phyloP scores from a whole-genome alignment of 2,329 filamentous ascomycete species.

The Diaporthe amygdali region DNA sequence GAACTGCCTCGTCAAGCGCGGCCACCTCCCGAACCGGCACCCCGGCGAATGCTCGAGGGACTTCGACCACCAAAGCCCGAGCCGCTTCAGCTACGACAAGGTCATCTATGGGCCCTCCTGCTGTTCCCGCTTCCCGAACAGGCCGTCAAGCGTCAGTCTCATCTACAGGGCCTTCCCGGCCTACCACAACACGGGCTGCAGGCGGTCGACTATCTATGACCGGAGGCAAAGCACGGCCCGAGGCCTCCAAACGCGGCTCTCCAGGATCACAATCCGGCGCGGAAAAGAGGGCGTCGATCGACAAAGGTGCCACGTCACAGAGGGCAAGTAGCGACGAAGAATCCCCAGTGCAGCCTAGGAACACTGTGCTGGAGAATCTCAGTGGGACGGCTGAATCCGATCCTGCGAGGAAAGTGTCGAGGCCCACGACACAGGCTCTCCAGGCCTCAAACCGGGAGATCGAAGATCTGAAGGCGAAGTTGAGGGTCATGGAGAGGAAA shows the following conservation, averaged over 20 bases:
- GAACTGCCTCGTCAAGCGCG: constrained; percentile 57
- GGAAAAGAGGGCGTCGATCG: constrained; percentile 41
- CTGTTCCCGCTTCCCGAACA: constrained; percentile 49
- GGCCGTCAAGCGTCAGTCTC: constrained; percentile 51
- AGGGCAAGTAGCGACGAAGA: constrained; percentile 55
- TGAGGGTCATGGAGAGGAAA: constrained; percentile 88
- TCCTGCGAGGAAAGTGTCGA: constrained; percentile 33
- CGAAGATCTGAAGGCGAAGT: constrained; percentile 87
- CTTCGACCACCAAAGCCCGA: constrained; percentile 56
- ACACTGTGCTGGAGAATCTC: constrained; percentile 58
- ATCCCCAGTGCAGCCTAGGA: constrained; percentile 52
- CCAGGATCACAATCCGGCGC: constrained; percentile 48
- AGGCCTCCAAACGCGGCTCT: constrained; percentile 22
- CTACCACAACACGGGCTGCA: constrained; percentile 40
- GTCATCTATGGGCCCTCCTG: constrained; percentile 72
- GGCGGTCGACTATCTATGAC: constrained; percentile 47
- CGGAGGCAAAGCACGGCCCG: constrained; percentile 45
- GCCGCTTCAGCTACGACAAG: constrained; percentile 59
- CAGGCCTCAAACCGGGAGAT: constrained; percentile 67
- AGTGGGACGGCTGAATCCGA: constrained; percentile 41
- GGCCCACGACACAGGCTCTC: constrained; percentile 24
- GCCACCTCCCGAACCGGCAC: constrained; percentile 69
- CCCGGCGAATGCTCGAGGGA: constrained; percentile 60
- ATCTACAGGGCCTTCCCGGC: constrained; percentile 40
- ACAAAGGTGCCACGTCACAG: constrained; percentile 44